Evolutionary conservation across 352 stramenopile species (phyloP).

Genomic region (Thalassiosira livingstoniorum): DNA sequence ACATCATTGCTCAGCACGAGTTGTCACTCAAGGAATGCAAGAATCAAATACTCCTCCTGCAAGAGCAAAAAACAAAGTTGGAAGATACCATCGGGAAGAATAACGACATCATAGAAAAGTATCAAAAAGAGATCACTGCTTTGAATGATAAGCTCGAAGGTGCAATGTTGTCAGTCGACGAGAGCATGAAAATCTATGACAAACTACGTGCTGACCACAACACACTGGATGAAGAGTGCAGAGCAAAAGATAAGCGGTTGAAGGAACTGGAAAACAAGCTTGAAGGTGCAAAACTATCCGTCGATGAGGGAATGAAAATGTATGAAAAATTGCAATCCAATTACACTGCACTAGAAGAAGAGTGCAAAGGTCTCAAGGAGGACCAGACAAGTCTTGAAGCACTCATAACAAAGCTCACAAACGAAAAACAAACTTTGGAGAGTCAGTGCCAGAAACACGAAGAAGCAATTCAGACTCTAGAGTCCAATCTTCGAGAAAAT

Average conservation of each 20-base stretch:
- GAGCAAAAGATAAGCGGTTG: slow-evolving; percentile 1
- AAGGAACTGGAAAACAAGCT: slow-evolving; percentile 38
- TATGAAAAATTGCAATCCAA: slow-evolving; percentile 17
- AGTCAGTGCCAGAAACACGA: slow-evolving; percentile 2
- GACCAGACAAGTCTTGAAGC: slow-evolving; percentile 6
- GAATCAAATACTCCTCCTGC: slow-evolving; percentile 10
- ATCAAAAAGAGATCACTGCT: slow-evolving; percentile 13
- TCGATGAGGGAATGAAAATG: slow-evolving; percentile 24
- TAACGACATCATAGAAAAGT: not conserved
- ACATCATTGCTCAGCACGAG: slow-evolving; percentile 7
- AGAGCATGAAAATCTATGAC: slow-evolving; percentile 37
- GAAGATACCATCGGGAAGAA: slow-evolving; percentile 7
- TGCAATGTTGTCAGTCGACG: slow-evolving; percentile 24
- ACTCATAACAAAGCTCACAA: not conserved
- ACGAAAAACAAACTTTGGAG: slow-evolving; percentile 17
- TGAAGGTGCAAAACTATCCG: slow-evolving; percentile 18
- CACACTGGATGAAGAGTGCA: not conserved
- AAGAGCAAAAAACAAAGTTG: slow-evolving; percentile 6
- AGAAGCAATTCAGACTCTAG: not conserved
- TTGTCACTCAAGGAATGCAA: not conserved
- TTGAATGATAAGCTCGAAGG: slow-evolving; percentile 40
- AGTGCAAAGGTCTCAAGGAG: slow-evolving; percentile 11
- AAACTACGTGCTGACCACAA: slow-evolving; percentile 16
- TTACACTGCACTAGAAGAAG: slow-evolving; percentile 13
- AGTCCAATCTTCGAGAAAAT: slow-evolving; percentile 6